Evolutionary conservation across 2,329 filamentous ascomycete genomes (phyloP).

Genomic region (Metarhizium album): DNA sequence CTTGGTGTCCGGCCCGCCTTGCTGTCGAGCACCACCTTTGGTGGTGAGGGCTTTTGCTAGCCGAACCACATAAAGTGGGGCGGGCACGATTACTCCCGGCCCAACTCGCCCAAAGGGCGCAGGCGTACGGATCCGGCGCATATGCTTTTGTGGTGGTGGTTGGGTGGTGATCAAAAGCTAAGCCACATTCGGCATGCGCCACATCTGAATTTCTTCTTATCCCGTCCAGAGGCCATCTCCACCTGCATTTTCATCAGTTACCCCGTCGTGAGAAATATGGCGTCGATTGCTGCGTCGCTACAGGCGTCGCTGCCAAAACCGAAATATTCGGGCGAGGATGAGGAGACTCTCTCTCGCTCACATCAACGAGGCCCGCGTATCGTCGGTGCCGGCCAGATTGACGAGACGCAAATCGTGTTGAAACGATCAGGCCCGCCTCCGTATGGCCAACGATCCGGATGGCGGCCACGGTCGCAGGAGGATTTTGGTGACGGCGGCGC

Average conservation of each 20-base stretch:
- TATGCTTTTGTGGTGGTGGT: no score
- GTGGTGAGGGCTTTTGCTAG: no score
- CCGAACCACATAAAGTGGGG: no score
- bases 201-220: constrained; percentile 23
- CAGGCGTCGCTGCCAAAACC: constrained; percentile 77
- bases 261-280: constrained; percentile 34
- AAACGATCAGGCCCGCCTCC: constrained; percentile 76
- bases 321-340: constrained; percentile 82
- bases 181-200: constrained; percentile 17
- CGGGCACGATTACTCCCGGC: no score
- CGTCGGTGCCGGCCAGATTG: constrained; percentile 65
- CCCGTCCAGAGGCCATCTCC: constrained; percentile 5
- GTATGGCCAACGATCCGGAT: constrained; percentile 79
- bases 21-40: no score
- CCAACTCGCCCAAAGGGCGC: no score
- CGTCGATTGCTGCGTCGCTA: constrained; percentile 60
- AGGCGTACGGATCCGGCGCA: no score
- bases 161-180: constrained; percentile 12
- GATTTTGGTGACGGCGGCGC: constrained; percentile 95
- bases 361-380: constrained; percentile 75
- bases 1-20: no score
- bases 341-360: constrained; percentile 61
- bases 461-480: constrained; percentile 78
- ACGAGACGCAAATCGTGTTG: constrained; percentile 76
- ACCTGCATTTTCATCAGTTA: constrained; percentile 12